Base-by-base conservation (phyloP, 495 filamentous ascomycete genomes). In the Aspergillus bertholletiae region DNA sequence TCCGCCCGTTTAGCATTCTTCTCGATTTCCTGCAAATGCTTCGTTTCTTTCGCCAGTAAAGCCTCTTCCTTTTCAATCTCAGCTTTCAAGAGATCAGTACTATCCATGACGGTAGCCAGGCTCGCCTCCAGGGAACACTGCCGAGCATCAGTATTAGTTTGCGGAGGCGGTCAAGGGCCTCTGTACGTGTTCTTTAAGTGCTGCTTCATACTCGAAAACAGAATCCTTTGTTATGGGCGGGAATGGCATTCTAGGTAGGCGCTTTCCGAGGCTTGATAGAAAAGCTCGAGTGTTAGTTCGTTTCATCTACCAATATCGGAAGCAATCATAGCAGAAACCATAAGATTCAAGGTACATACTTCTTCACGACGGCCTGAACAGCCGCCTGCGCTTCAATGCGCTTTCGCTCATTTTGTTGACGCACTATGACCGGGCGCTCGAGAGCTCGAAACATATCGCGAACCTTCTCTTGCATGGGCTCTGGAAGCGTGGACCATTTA, bases 171-270 rank as follows among this genome's bases (percentile, higher is more conserved):
- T 3, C 5, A 15, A 15, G 13, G 13, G 34, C 13, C 13, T 7
- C 53, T 73, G 34, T 65, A 80, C 80, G 61, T 83, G 83, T 55
- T 80, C 76, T 65, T 83, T 79, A 9, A 83, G 58, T 20, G 83
- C 75, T 57, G 75, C 75, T 49, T 86, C 83, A 51, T 81, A 80
- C 58, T 87, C 80, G 57, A 88, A 87, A 55, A 79, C 71, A 0
- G 74, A 67, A 28, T 81, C 82, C 53, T 77, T 80, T 5, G 80
- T 76, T 40, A 74, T 68, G 7, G 76, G 80, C 3, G 85, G 84
- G 54, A 88, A 84, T 27, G 81, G 81, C 73, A 84, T 80, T 39
- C 76, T 72, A 24, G 81, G 79, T 13, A 86, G 62, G 37, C 75
- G 69, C 54, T 71, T 76, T 45, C 66, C 74, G 37, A 85, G 66